Percentiles rank a stretch among this genome's conserved stretches.
Evolutionary conservation across 768 basidiomycete genomes (phyloP).

Genomic region (Cubamyces sp.): DNA sequence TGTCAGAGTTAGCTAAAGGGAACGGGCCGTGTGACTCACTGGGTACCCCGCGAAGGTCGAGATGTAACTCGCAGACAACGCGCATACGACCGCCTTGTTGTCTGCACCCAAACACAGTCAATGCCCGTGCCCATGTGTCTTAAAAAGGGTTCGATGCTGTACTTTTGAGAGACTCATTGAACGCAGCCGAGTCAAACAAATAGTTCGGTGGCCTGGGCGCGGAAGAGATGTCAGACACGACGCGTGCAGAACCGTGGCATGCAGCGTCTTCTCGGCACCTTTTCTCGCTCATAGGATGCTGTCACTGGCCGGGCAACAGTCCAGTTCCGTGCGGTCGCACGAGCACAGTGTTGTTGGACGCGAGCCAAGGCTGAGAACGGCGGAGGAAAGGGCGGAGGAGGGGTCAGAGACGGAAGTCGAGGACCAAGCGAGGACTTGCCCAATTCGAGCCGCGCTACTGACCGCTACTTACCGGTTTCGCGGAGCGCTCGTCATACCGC

Average conservation of each 20-base stretch:
- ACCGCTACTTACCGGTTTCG: constrained; percentile 1
- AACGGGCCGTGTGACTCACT: constrained; percentile 39
- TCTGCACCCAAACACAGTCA: constrained; percentile 44
- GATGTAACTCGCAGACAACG: constrained; percentile 88
- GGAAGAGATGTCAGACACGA: constrained; percentile 1
- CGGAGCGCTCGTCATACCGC: constrained; percentile 9
- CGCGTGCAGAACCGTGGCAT: background rate
- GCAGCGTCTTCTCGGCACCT: constrained; percentile 41
- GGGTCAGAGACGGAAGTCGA: constrained; percentile 12
- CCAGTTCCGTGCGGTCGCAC: constrained; percentile 77
- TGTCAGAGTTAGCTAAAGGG: background rate
- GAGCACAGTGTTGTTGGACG: constrained; percentile 33
- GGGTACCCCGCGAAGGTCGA: constrained; percentile 94
- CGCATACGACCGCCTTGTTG: constrained; percentile 88
- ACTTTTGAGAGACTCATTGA: constrained; percentile 73
- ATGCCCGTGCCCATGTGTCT: background rate
- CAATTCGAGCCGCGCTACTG: background rate
- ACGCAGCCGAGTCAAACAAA: constrained; percentile 62
- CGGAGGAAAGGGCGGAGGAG: background rate
- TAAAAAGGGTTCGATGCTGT: constrained; percentile 29
- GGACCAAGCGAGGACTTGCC: background rate
- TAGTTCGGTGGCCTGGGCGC: constrained; percentile 57
- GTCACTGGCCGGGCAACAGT: constrained; percentile 65
- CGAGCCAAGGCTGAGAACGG: constrained; percentile 21
- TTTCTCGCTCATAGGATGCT: constrained; percentile 80